Conservation (phyloP, 345 rosid genomes). For the Pugionium cornutum region DNA sequence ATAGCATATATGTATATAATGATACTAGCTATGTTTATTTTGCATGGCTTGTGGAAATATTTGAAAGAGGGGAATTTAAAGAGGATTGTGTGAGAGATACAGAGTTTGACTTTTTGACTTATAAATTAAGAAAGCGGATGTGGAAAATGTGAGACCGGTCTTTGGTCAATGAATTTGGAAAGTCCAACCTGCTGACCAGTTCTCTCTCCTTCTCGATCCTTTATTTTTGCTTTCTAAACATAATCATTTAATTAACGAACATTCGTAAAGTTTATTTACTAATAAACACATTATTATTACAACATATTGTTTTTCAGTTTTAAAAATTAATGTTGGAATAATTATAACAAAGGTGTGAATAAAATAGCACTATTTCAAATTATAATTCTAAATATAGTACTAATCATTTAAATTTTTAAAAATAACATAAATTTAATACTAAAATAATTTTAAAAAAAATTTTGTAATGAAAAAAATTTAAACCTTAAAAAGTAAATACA, state of each 20-base stretch:
- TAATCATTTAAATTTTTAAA: too few relatives aligned
- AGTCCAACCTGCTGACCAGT: constrained; percentile 42
- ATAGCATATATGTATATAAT: constrained; percentile 1
- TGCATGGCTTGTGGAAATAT: constrained; percentile 35
- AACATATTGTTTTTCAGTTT: background rate
- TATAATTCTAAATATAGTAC: too few relatives aligned
- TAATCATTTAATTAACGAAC: background rate
- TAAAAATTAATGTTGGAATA: background rate
- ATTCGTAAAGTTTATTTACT: background rate
- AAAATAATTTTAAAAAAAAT: too few relatives aligned
- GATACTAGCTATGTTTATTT: constrained; percentile 19
- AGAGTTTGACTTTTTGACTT: constrained; percentile 40
- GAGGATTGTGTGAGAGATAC: constrained; percentile 31
- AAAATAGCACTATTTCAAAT: too few relatives aligned
- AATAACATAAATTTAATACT: too few relatives aligned
- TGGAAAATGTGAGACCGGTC: constrained; percentile 39
- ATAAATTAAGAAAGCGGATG: constrained; percentile 27
- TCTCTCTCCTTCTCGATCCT: constrained; percentile 40
- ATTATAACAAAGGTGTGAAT: too few relatives aligned
- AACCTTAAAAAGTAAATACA: too few relatives aligned
- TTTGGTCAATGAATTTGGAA: constrained; percentile 43
- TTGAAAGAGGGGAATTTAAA: constrained; percentile 28
- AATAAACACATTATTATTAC: background rate
- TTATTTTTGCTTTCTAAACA: background rate
- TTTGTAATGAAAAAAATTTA: too few relatives aligned